phyloP scores from a whole-genome alignment of 2,329 filamentous ascomycete species.

The Cytospora leucostoma region DNA sequence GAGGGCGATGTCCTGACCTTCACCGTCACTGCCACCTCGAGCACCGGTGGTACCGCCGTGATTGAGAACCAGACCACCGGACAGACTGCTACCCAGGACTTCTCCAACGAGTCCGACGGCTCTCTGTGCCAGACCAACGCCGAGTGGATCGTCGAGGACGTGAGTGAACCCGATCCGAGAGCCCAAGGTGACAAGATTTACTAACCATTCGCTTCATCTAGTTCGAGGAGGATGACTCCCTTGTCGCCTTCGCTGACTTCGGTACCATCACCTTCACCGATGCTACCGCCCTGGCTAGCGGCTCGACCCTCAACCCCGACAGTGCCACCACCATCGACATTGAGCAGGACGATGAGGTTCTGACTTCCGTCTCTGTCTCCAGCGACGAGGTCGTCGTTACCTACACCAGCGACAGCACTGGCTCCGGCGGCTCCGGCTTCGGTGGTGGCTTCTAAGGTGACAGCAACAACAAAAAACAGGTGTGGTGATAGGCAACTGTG shows the following conservation, averaged over 20 bases:
- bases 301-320: constrained; percentile 35
- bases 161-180: background rate
- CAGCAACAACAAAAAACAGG: background rate
- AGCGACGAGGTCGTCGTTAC: background rate
- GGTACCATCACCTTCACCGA: constrained; percentile 44
- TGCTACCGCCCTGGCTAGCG: constrained; percentile 36
- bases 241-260: constrained; percentile 49
- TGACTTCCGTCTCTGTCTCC: constrained; percentile 8
- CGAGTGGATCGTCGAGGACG: constrained; percentile 63
- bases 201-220: background rate
- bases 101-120: constrained; percentile 38
- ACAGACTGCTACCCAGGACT: constrained; percentile 49
- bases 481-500: background rate
- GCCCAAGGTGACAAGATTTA: background rate
- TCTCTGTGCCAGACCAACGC: constrained; percentile 46
- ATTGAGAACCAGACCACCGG: constrained; percentile 53
- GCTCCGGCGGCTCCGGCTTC: no score
- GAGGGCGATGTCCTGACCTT: constrained; percentile 28
- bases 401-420: background rate
- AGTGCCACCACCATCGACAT: constrained; percentile 43
- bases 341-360: constrained; percentile 11
- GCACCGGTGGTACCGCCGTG: constrained; percentile 42
- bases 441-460: background rate
- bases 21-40: constrained; percentile 38
- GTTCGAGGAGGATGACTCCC: constrained; percentile 40